Base-by-base conservation (phyloP, 2,329 filamentous ascomycete genomes). In the Lojkania enalia region DNA sequence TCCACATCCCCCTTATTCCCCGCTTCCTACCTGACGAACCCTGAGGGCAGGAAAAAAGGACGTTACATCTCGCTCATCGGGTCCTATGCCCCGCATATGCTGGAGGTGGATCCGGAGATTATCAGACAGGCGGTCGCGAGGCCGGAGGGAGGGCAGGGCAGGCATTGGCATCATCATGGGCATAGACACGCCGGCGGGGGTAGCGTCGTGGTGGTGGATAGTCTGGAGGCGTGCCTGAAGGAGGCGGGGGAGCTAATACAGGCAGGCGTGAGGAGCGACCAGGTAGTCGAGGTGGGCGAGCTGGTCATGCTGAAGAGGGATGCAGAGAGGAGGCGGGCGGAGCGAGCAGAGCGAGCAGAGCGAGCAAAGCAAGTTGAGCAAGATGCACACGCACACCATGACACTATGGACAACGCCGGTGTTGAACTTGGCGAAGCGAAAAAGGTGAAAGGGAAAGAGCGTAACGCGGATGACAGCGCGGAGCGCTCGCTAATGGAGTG, bases 161-260 rank as follows among this genome's bases (percentile, higher is more conserved):
- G n/a, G n/a, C 25, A 27, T 27, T n/a, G n/a, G 7, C 15, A 20
- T 15, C 77, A 79, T 49, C 85, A 89, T 63, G 83, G 83, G 48
- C 86, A 90, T 63, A 87, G 79, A 69, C 77, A 82, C 45, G 75
- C 79, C 13, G 66, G 75, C 18, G 74, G 81, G 43, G 82, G 83
- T 3, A 80, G 82, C 0, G 78, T 84, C 0, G 70, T 86, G 1
- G 72, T 85, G 3, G 81, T 83, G 2, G 80, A 85, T 61, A 91
- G 86, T 7, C 76, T 95, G 0, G 85, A 89, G 20, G 88, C 87
- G 0, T 90, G 86, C 35, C 67, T 96, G 32, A 84, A 85, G 57
- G 89, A 96, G 64, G 87, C 91, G 0, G 92, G 92, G 0, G 92
- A 97, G 73, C 76, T 97, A 36, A 86, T 95, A 7, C 82, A 89